Base-by-base conservation (phyloP, 2,329 filamentous ascomycete species). In the Cladophialophora chaetospira region DNA sequence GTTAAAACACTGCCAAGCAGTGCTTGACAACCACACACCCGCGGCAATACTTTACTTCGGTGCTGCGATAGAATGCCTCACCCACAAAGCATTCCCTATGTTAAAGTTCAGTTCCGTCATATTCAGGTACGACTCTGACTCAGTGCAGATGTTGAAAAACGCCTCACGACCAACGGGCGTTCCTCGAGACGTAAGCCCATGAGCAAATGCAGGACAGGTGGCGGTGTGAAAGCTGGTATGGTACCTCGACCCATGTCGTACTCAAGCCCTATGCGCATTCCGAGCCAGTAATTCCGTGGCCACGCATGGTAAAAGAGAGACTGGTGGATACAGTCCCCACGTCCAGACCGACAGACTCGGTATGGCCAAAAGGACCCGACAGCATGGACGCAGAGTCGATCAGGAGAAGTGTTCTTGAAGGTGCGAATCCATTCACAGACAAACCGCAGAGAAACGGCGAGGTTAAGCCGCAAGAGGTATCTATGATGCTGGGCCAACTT, bases 191-290 rank as follows among this genome's bases (percentile, higher is more conserved):
- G 23, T 44, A 13, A 44, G 42, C 10, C 19, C n/a, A 44, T 10
- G 19, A 40, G 36, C 17, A 10, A 8, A n/a, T 45, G 10, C 21
- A n/a, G n/a, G 15, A 17, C 11, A 15, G 11, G 15, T 23, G 42
- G 42, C 42, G n/a, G 25, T 45, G 25, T 45, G 42, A 45, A n/a
- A n/a, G n/a, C 19, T 45, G 21, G 42, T 45, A 28, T 19, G n/a
- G n/a, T n/a, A 45, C 2, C 42, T 45, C 42, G 25, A 45, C 25
- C 42, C 11, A 21, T 11, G 13, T 11, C 36, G 17, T 21, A 8
- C 3, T 19, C 36, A 21, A 15, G 10, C 15, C 10, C 13, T 4
- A 3, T 10, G 3, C 36, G 15, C 6, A 40, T 3, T 21, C 35
- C 36, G 36, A 21, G 36, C 23, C 17, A 40, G 17, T 6, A 11